Base-by-base conservation (phyloP, 2,329 filamentous ascomycete species). In the Akanthomyces uredinophilus region DNA sequence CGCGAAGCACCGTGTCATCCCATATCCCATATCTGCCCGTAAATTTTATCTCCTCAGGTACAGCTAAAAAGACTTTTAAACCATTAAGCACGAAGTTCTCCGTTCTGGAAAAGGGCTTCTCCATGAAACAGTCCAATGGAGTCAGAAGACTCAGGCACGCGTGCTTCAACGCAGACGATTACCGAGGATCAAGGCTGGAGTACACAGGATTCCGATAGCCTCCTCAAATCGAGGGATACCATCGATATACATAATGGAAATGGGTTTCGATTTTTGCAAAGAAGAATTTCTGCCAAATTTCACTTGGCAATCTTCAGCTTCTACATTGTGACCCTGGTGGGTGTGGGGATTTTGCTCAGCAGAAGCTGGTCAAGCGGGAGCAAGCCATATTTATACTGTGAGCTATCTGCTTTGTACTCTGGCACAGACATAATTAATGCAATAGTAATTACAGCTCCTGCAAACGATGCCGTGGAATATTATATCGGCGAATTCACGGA, bases 251-350 rank as follows among this genome's bases (percentile, higher is more conserved):
- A 37, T 6, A 10, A 44, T 32, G 35, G 16, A 2, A 29, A 39
- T 14, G 14, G 32, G 1, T 3, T 35, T 8, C 4, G 14, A 13
- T 24, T 52, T 18, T 32, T 51, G 16, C 58, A 53, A 10, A 22
- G 13, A 24, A 24, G 16, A 5, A 24, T 53, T 4, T n/a, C 49
- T 8, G 20, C 46, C 37, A 44, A 44, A 27, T 6, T 46, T 16
- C 60, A 62, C 22, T 16, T 57, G 41, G 46, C 16, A 5, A 58
- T 62, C 8, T 62, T 62, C 29, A 35, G 46, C 60, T 57, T 62
- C 16, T 62, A 58, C 20, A 20, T 57, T 22, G 29, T 50, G 24
- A 58, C 52, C 1, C 16, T 57, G 22, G 32, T 57, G 8, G 44
- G 20, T 47, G 44, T 62, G 60, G 60, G 44, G 6, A 20, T 51